Percentiles rank a stretch among this genome's conserved stretches.
Evolutionary conservation across 2,329 filamentous ascomycete genomes (phyloP).

Genomic region (Rachicladosporium sp.): DNA sequence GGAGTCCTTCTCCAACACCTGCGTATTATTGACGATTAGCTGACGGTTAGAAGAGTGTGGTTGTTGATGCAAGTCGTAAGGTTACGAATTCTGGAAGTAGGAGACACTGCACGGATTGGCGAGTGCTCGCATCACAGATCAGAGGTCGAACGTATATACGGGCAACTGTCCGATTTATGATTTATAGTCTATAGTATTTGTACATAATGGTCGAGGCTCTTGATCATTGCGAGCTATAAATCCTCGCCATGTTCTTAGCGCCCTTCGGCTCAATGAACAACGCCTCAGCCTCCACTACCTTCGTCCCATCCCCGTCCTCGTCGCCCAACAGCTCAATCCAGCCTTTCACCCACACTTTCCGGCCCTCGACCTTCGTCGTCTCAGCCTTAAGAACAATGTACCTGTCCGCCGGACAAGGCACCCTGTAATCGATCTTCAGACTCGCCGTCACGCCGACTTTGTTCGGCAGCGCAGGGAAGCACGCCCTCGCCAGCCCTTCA

Average conservation of each 20-base stretch:
- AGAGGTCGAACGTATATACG: too few relatives aligned
- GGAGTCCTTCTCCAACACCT: too few relatives aligned
- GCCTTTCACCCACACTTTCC: conserved; percentile 90
- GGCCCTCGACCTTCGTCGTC: conserved; percentile 75
- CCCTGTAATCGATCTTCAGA: conserved; percentile 69
- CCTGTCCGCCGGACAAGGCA: conserved; percentile 61
- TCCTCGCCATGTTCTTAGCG: conserved; percentile 42
- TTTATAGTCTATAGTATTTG: too few relatives aligned
- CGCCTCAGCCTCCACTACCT: conserved; percentile 71
- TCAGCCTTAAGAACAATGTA: conserved; percentile 68
- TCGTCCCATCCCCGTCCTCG: conserved; percentile 31
- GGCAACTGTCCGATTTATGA: too few relatives aligned
- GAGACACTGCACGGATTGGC: too few relatives aligned
- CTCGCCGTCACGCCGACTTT: conserved; percentile 79
- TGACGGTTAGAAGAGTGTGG: too few relatives aligned
- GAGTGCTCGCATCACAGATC: too few relatives aligned
- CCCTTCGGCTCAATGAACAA: conserved; percentile 82
- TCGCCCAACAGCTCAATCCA: conserved; percentile 65
- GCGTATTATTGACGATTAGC: too few relatives aligned
- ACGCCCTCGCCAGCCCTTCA: conserved; percentile 77
- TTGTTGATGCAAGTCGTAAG: too few relatives aligned
- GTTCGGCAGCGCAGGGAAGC: conserved; percentile 77
- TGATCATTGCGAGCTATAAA: conserved; percentile 11
- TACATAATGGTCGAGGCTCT: too few relatives aligned
- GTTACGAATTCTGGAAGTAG: too few relatives aligned